Percentiles rank a stretch among this genome's conserved stretches.
phyloP scores from a whole-genome alignment of 2,329 filamentous ascomycete genomes.

The Trichoderma arundinaceum region DNA sequence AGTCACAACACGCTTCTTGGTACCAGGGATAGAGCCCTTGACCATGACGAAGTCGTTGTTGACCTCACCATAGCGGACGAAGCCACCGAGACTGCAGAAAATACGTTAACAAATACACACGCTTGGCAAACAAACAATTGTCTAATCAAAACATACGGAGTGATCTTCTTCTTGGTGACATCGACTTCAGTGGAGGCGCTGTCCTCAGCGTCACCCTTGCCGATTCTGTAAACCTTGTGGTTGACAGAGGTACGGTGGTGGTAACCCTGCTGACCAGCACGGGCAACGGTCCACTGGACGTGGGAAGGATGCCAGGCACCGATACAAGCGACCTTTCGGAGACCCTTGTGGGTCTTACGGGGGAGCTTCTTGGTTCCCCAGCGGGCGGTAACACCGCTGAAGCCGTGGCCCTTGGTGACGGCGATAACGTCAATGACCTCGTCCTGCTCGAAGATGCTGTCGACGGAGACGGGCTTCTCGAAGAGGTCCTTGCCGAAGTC shows the following conservation, averaged over 20 bases:
- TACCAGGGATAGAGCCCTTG: slow-evolving; percentile 96
- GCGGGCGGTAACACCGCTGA: slow-evolving; percentile 93
- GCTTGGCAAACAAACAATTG: not conserved
- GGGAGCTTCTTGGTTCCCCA: slow-evolving; percentile 99
- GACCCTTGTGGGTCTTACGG: slow-evolving; percentile 99
- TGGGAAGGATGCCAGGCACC: slow-evolving; percentile 99
- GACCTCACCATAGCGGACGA: slow-evolving; percentile 98
- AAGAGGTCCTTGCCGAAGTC: slow-evolving; percentile 93
- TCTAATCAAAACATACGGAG: slow-evolving; percentile 75
- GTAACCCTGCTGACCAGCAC: slow-evolving; percentile 99
- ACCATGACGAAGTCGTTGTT: slow-evolving; percentile 99
- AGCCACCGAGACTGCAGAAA: slow-evolving; percentile 83
- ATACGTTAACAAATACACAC: slow-evolving; percentile 43
- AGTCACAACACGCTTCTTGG: slow-evolving; percentile 99
- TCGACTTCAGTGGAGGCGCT: slow-evolving; percentile 96
- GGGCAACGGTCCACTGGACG: slow-evolving; percentile 99
- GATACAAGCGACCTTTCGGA: slow-evolving; percentile 99
- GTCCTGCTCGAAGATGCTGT: slow-evolving; percentile 97
- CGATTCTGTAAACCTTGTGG: slow-evolving; percentile 99
- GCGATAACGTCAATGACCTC: slow-evolving; percentile 99
- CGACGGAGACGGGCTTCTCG: slow-evolving; percentile 97
- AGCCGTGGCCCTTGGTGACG: slow-evolving; percentile 99
- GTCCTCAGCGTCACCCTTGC: slow-evolving; percentile 87
- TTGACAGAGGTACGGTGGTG: slow-evolving; percentile 99
- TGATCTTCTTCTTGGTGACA: slow-evolving; percentile 99